Base-by-base conservation (phyloP, 139 green algal species). In the Chlorella sp. region DNA sequence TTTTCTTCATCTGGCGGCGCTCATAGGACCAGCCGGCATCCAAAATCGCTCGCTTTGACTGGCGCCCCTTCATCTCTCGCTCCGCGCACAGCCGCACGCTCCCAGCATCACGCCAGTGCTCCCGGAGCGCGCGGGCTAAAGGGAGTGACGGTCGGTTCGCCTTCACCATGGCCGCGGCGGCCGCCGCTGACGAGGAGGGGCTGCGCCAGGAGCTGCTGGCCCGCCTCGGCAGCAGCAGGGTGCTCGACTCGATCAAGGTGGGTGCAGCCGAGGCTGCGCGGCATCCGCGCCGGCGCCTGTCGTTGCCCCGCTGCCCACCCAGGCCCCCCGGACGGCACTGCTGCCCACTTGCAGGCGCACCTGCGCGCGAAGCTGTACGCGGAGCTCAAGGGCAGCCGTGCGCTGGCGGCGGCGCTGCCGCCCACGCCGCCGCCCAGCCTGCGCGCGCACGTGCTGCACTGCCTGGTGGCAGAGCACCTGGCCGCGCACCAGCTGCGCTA, bases 241-340 rank as follows among this genome's bases (percentile, higher is more conserved):
- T 78, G 2, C 25, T 78, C 29, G 53, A 68, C 46, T 65, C 72
- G 1, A 46, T 78, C 21, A 78, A 78, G 61, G 72, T 78, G 46
- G 41, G 55, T 27, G 46, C 17, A n/a, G n/a, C n/a, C n/a, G n/a
- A n/a, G n/a, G n/a, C n/a, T n/a, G n/a, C n/a, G n/a, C n/a, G n/a
- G n/a, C n/a, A n/a, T n/a, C n/a, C n/a, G n/a, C n/a, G n/a, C n/a
- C n/a, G n/a, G n/a, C n/a, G n/a, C n/a, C n/a, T n/a, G n/a, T n/a
- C n/a, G n/a, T n/a, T n/a, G n/a, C n/a, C n/a, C n/a, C 17, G 46
- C 46, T 27, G 46, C 46, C 46, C 46, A 55, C 17, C 17, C 46
- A 55, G 17, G 14, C 46, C 46, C 46, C 14, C 14, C 46, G 17
- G 46, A 55, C 14, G 17, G 67, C 48, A 48, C 6, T 63, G 2